Conservation (phyloP, 2,329 filamentous ascomycete species). For the Didymella glomerata region DNA sequence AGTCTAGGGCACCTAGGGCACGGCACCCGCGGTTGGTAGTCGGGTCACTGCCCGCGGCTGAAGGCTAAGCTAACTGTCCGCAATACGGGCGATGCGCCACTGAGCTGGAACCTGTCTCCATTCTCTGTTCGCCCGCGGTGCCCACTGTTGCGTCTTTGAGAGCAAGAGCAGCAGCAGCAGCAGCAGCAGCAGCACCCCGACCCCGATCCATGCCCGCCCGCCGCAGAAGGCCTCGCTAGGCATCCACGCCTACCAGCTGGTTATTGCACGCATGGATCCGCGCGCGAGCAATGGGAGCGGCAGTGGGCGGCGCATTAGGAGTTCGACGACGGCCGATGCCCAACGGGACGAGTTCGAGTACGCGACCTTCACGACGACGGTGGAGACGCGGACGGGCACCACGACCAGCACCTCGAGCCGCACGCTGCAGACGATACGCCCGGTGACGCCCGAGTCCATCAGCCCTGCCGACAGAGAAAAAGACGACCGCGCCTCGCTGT, state of each 20-base stretch:
- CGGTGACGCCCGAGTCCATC: conserved; percentile 65
- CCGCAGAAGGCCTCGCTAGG: conserved; percentile 11
- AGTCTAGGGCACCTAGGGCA: background rate
- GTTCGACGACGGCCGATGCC: conserved; percentile 16
- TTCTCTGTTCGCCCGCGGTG: background rate
- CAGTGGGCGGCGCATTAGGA: conserved; percentile 10
- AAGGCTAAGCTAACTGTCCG: background rate
- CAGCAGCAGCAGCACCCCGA: background rate
- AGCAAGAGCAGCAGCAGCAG: background rate
- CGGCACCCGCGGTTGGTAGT: background rate
- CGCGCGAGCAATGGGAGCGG: conserved; percentile 2
- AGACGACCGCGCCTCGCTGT: conserved; percentile 52
- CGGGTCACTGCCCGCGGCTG: background rate
- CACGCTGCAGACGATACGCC: conserved; percentile 60
- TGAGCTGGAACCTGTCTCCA: background rate
- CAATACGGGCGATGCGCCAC: background rate
- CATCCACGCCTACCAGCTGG: background rate
- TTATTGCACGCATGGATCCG: conserved; percentile 12
- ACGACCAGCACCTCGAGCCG: conserved; percentile 23
- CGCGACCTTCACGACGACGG: conserved; percentile 12
- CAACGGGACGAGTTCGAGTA: conserved; percentile 9
- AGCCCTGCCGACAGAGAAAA: no score
- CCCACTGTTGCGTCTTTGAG: background rate
- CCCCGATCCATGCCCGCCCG: conserved; percentile 14
- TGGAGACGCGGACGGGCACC: conserved; percentile 9